Base-by-base conservation (phyloP, 1,139 yeast species). In the Yamadazyma membranifaciens region DNA sequence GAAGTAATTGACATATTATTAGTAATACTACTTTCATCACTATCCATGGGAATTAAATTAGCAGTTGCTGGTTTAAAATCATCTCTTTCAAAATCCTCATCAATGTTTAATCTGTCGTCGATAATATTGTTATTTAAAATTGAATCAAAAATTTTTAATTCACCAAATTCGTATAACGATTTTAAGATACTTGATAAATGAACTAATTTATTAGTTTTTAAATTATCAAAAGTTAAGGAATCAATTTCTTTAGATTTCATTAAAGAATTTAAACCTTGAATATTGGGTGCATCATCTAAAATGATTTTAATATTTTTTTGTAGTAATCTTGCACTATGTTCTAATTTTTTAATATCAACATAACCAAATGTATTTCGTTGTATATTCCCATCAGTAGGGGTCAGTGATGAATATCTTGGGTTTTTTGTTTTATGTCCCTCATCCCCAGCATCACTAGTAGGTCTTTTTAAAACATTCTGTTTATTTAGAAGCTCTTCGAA, bases 111-210 rank as follows among this genome's bases (percentile, higher is more conserved):
- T 9, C 45, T 32, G 2, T 41, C 40, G 17, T 37, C 37, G 3
- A 36, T 33, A 7, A 59, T 46, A 29, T 50, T 45, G 27, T 59
- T 61, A 14, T 57, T 59, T n/a, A 61, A 51, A 36, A 77, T 63
- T 15, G 71, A 68, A 42, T 81, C 80, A 31, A 83, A 67, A 2
- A 81, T 48, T 6, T 66, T 60, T 12, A 82, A 60, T 31, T 73
- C 61, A 0, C 78, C 77, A 2, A 68, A 49, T 16, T 69, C 63
- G 49, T 83, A 68, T 31, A 80, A 61, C 1, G 81, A 63, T 53
- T 83, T 82, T 45, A 87, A 59, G 43, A 71, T 70, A 1, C 83
- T 67, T 0, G 89, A 87, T 20, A 86, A 59, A 37, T 72, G 73
- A 22, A 87, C 58, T 42, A 83, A 74, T 37, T 64, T 62, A 45